A percentile compares a stretch with the other conserved stretches of the same genome.
phyloP scores from a whole-genome alignment of 257 asterid species.

The Ajuga chamaepitys region DNA sequence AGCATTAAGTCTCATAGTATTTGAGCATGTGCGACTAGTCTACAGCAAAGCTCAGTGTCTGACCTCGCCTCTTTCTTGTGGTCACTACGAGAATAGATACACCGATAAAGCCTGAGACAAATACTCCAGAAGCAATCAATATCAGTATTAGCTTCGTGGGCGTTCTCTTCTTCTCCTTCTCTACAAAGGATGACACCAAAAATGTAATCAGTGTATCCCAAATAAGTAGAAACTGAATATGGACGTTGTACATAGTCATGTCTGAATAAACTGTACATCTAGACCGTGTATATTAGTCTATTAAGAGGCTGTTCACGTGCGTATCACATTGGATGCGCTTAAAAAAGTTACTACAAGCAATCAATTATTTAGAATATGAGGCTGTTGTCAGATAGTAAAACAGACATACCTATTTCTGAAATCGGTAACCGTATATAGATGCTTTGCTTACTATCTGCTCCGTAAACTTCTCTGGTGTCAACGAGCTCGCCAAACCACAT shows the following conservation, averaged over 20 bases:
- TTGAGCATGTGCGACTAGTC: no score
- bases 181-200: no score
- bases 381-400: no score
- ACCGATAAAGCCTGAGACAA: not conserved
- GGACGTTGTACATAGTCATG: no score
- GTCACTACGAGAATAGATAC: not conserved
- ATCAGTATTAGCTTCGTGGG: not conserved
- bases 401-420: conserved; percentile 5
- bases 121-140: not conserved
- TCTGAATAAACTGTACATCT: no score
- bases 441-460: not conserved
- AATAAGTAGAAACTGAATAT: no score
- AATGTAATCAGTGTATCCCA: no score
- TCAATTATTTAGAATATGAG: no score
- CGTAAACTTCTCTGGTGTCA: not conserved
- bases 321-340: no score
- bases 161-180: not conserved
- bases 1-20: not conserved
- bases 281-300: no score
- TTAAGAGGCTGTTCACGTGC: no score
- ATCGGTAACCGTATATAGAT: conserved; percentile 4
- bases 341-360: no score
- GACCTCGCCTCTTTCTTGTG: not conserved
- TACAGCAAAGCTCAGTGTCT: not conserved
- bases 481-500: conserved; percentile 20